Evolutionary conservation across 2,329 filamentous ascomycete genomes (phyloP).

Genomic region (Emydomyces testavorans): DNA sequence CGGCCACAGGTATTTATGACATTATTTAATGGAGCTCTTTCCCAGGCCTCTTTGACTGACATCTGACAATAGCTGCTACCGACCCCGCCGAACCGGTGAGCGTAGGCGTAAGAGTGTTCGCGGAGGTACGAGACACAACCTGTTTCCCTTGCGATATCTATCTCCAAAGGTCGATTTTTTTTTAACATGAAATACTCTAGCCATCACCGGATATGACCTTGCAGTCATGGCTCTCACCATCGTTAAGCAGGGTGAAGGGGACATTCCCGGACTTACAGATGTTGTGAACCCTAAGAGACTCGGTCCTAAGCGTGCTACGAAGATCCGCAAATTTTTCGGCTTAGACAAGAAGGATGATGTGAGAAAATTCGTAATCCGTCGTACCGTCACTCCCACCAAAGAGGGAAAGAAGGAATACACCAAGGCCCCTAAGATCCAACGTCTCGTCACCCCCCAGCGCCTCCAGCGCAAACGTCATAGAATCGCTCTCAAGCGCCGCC

Average conservation of each 20-base stretch:
- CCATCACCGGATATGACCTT: slow-evolving; percentile 94
- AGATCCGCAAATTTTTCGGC: slow-evolving; percentile 99
- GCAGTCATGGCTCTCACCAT: slow-evolving; percentile 88
- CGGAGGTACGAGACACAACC: slow-evolving; percentile 41
- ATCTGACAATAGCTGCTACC: slow-evolving; percentile 62
- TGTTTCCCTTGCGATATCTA: background rate
- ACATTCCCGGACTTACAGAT: slow-evolving; percentile 95
- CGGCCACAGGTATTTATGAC: slow-evolving; percentile 55
- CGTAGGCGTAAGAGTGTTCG: slow-evolving; percentile 99
- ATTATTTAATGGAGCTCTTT: background rate
- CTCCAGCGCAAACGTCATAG: slow-evolving; percentile 99
- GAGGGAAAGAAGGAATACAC: slow-evolving; percentile 98
- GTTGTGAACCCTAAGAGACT: slow-evolving; percentile 97
- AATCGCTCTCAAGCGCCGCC: slow-evolving; percentile 94
- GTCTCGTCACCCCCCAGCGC: slow-evolving; percentile 97
- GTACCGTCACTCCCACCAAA: slow-evolving; percentile 91
- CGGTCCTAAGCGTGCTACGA: slow-evolving; percentile 98
- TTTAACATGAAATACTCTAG: slow-evolving; percentile 30
- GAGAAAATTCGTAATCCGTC: slow-evolving; percentile 99
- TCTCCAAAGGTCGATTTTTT: background rate
- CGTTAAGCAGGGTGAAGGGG: slow-evolving; percentile 93
- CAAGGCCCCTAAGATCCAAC: slow-evolving; percentile 99
- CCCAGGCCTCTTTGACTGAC: slow-evolving; percentile 7
- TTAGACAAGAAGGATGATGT: slow-evolving; percentile 99
- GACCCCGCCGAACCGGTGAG: slow-evolving; percentile 92